Conservation (phyloP, 1,284 basidiomycete genomes). For the Tilletia indica region DNA sequence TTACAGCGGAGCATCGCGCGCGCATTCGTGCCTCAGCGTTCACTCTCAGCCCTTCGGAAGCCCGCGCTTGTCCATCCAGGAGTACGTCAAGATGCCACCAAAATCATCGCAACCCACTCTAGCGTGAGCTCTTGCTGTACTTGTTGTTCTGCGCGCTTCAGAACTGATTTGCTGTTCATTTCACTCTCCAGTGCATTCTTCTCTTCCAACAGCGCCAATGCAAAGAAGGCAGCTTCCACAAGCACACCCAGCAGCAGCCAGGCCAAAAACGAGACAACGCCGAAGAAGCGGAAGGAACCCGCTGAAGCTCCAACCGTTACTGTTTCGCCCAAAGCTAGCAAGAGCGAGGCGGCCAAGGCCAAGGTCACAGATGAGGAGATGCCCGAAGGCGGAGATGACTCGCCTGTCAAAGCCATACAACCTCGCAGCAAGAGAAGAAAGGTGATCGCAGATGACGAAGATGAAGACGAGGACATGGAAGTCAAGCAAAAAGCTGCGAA, state of each 20-base stretch:
- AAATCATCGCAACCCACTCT: constrained; percentile 2
- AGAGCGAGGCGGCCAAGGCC: too few relatives aligned
- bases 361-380: neutral
- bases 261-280: neutral
- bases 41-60: neutral
- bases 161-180: neutral
- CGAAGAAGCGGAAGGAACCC: constrained; percentile 11
- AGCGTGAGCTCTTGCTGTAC: neutral
- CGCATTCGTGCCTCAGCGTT: too few relatives aligned
- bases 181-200: neutral
- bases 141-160: neutral
- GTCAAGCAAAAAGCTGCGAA: too few relatives aligned
- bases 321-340: neutral
- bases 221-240: neutral
- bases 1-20: too few relatives aligned
- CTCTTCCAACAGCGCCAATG: neutral
- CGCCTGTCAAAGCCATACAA: neutral
- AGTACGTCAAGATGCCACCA: constrained; percentile 1
- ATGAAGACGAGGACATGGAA: neutral
- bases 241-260: neutral
- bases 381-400: neutral
- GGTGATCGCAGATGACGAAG: neutral
- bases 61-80: neutral
- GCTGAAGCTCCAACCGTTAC: neutral
- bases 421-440: neutral